Conservation (phyloP, 164 flowering plant species). For the Annona cherimola region DNA sequence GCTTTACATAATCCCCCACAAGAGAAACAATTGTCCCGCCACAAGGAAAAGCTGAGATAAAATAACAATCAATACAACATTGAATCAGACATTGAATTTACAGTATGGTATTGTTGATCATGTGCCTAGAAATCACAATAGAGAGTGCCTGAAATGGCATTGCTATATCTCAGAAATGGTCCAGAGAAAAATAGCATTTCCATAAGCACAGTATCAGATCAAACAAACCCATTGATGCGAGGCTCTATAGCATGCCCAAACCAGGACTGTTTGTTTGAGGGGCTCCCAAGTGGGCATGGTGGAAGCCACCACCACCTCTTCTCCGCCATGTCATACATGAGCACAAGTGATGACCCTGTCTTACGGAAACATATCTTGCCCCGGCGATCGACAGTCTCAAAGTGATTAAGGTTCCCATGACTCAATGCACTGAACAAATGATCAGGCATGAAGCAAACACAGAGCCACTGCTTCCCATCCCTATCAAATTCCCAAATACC, state of each 20-base stretch:
- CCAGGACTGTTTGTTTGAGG: conserved; percentile 5
- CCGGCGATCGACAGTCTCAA: conserved; percentile 9
- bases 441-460: conserved; percentile 19
- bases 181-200: background rate
- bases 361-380: conserved; percentile 17
- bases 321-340: conserved; percentile 13
- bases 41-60: too few relatives aligned
- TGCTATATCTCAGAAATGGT: background rate
- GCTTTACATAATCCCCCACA: too few relatives aligned
- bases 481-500: conserved; percentile 13
- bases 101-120: background rate
- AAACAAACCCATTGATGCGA: conserved; percentile 12
- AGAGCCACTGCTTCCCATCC: conserved; percentile 9
- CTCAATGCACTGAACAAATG: conserved; percentile 13
- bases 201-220: background rate
- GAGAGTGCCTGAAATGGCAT: background rate
- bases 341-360: conserved; percentile 2
- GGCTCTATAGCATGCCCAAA: conserved; percentile 20
- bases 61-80: background rate
- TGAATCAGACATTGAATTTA: background rate
- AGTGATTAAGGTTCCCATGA: conserved; percentile 10
- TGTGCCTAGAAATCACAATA: background rate
- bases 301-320: conserved; percentile 24
- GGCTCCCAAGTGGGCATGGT: conserved; percentile 10
- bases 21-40: too few relatives aligned